Evolutionary conservation across 331 rosid genomes (phyloP).

Genomic region (Stylosanthes scabra): DNA sequence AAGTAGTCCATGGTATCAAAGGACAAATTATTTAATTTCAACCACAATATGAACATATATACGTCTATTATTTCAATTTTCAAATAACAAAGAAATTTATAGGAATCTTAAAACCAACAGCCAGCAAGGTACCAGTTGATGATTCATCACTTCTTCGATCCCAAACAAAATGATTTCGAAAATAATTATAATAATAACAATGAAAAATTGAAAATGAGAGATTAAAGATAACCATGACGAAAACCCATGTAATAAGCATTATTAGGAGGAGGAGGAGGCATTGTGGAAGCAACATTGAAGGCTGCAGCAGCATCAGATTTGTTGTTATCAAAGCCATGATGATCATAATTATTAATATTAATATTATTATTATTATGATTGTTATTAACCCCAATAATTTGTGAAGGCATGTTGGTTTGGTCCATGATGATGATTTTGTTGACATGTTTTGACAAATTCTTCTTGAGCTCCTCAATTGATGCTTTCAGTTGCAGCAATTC

Average conservation of each 20-base stretch:
- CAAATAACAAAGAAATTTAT: constrained; percentile 7
- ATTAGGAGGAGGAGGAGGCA: constrained; percentile 1
- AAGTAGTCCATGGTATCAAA: constrained; percentile 5
- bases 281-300: constrained; percentile 24
- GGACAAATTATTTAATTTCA: constrained; percentile 45
- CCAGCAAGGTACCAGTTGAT: constrained; percentile 20
- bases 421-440: constrained; percentile 47
- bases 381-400: constrained; percentile 13
- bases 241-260: constrained; percentile 47
- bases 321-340: constrained; percentile 44
- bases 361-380: no score
- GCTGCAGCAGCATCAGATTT: constrained; percentile 29
- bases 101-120: neutral
- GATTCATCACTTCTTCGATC: constrained; percentile 25
- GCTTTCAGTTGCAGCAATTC: constrained; percentile 54
- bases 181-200: no score
- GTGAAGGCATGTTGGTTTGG: constrained; percentile 24
- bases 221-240: constrained; percentile 45
- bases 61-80: neutral
- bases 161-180: constrained; percentile 22
- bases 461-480: constrained; percentile 66
- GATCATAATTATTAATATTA: no score
- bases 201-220: no score
- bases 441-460: constrained; percentile 44
- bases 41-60: neutral